Evolutionary conservation across 495 filamentous ascomycete genomes (phyloP).

Genomic region (Letharia lupina): DNA sequence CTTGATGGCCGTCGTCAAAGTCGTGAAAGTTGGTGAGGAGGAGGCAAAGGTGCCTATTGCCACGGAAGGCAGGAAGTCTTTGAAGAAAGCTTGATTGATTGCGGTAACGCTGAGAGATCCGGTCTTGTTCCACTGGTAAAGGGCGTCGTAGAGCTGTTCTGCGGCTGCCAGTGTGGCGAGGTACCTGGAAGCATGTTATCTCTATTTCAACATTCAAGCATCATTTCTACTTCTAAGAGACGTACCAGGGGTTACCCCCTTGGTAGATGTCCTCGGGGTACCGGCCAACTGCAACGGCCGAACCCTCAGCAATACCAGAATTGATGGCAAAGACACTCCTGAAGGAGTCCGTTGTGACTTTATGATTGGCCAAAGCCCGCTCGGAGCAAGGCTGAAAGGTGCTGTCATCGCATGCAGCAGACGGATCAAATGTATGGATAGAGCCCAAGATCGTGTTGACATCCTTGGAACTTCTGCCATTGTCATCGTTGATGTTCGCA

Average conservation of each 20-base stretch:
- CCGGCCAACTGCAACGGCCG: conserved; percentile 55
- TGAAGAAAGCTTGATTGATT: conserved; percentile 36
- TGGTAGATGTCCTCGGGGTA: conserved; percentile 64
- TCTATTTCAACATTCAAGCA: background rate
- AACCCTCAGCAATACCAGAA: conserved; percentile 33
- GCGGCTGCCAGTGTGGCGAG: conserved; percentile 35
- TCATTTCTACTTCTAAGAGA: background rate
- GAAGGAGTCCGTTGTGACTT: conserved; percentile 43
- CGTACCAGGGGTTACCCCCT: conserved; percentile 51
- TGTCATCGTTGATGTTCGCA: conserved; percentile 36
- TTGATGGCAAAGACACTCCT: conserved; percentile 41
- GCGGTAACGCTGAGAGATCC: conserved; percentile 38
- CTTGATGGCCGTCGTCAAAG: conserved; percentile 37
- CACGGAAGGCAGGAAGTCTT: conserved; percentile 35
- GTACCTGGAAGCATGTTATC: conserved; percentile 26
- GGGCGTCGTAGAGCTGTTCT: conserved; percentile 36
- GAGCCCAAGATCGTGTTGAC: conserved; percentile 40
- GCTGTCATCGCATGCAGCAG: conserved; percentile 39
- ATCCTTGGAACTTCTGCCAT: conserved; percentile 40
- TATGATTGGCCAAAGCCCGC: conserved; percentile 42
- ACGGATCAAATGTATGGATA: conserved; percentile 41
- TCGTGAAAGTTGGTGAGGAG: conserved; percentile 32
- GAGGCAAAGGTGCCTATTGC: conserved; percentile 33
- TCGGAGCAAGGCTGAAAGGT: conserved; percentile 45
- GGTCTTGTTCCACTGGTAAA: conserved; percentile 43